Base-by-base conservation (phyloP, 2,329 filamentous ascomycete species). In the Aspergillus sp. region DNA sequence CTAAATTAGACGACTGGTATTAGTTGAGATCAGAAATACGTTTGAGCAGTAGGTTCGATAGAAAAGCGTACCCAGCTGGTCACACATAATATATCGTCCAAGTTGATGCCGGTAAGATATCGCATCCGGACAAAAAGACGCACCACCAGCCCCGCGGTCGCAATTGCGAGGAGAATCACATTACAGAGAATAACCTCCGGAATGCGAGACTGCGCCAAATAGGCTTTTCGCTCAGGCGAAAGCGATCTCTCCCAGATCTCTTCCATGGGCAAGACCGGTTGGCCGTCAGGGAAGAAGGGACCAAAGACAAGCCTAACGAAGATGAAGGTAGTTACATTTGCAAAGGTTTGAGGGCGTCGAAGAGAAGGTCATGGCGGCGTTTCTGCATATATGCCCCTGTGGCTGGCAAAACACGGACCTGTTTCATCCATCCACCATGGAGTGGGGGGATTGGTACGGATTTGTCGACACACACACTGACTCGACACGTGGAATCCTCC, bases 151-250 rank as follows among this genome's bases (percentile, higher is more conserved):
- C 36, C 36, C 16, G 14, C 36, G 5, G 36, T 42, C 16, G 36
- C 36, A n/a, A 42, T 42, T 3, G 14, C 36, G 18, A 67, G 49
- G 5, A 67, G 52, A 3, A 58, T 53, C 12, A 52, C 52, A 58
- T 67, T 64, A 32, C 65, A 67, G 4, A 52, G 39, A 42, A 67
- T 65, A 20, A 67, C 60, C 22, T 49, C 42, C 0, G 59, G 50
- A 31, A 61, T 59, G 4, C 59, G 53, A 22, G 56, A 59, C 24
- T 61, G 56, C 2, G 49, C 57, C 56, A 61, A 26, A 20, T 49
- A 59, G n/a, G 53, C 59, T 14, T 52, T 60, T 46, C 58, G 55
- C 58, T 60, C 58, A 7, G 58, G 58, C 47, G 58, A n/a, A 42
- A 60, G 58, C 4, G 36, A 24, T 57, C 46, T 60, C 55, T 60